Conservation (phyloP, 179 eudicot species). For the Spinacia oleracea region DNA sequence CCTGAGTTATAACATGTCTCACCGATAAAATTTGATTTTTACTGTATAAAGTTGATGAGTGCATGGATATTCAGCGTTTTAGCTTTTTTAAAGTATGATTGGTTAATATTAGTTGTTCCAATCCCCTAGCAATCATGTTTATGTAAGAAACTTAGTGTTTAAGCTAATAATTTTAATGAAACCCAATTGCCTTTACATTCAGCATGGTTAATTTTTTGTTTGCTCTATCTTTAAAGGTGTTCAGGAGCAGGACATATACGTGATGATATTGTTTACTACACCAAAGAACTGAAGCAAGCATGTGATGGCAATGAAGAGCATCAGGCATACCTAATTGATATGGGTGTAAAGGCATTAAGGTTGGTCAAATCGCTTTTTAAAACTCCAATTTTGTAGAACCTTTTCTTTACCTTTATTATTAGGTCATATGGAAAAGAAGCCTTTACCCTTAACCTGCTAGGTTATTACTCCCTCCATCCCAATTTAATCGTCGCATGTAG, state of each 20-base stretch:
- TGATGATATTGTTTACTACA: slow-evolving; percentile 68
- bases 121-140: background rate
- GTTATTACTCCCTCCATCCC: too few species aligned
- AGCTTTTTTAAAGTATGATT: background rate
- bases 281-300: slow-evolving; percentile 59
- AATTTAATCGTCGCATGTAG: too few species aligned
- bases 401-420: background rate
- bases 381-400: background rate
- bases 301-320: slow-evolving; percentile 60
- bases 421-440: background rate
- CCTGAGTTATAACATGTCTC: too few species aligned
- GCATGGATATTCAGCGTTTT: background rate
- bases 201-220: slow-evolving; percentile 2
- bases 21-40: too few species aligned
- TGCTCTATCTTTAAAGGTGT: slow-evolving; percentile 53
- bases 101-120: background rate
- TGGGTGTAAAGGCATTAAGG: slow-evolving; percentile 94
- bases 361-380: slow-evolving; percentile 30
- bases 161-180: background rate
- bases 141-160: background rate
- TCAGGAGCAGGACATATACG: slow-evolving; percentile 93
- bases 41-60: background rate
- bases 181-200: background rate
- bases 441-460: background rate
- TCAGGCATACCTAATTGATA: slow-evolving; percentile 68